Base-by-base conservation (phyloP, 2,329 filamentous ascomycete genomes). In the Nigrograna mackinnonii region DNA sequence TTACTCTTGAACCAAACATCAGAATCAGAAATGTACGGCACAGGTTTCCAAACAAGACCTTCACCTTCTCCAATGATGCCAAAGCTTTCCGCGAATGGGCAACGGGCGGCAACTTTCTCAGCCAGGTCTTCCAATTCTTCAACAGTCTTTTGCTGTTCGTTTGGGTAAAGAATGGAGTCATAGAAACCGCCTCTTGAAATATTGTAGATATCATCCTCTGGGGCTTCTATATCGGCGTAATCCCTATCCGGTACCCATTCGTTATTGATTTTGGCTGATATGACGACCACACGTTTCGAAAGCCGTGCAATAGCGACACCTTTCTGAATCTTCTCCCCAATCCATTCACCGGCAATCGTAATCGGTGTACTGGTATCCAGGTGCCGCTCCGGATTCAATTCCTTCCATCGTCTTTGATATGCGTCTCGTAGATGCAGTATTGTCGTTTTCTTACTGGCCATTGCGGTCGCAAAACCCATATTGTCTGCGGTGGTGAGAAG, bases 321-420 rank as follows among this genome's bases (percentile, higher is more conserved):
- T 44, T 57, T 62, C 45, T 63, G 60, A 11, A 63, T 56, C 11
- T 49, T 56, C 9, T 49, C 22, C 19, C 60, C 58, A 12, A 65
- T 57, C 59, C 59, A 65, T 39, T 65, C 59, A 6, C 62, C 62
- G 1, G 59, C 59, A n/a, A 65, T 58, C 3, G 54, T 44, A 2
- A 63, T 14, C 1, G 59, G 56, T 2, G 39, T 21, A n/a, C 18
- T 31, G 2, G 35, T 17, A 14, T 51, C 41, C 1, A 58, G n/a
- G 3, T 19, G 4, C 1, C 16, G 5, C 19, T 24, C 17, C 4
- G 49, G 52, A 35, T 62, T 52, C 2, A 61, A 37, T 6, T 46
- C 30, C 19, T 26, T 47, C 54, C 53, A 64, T 3, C 55, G 49
- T 6, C 32, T 43, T 6, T 54, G 4, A 33, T 55, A 55, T 3